Evolutionary conservation across 2,329 filamentous ascomycete genomes (phyloP), one percentile per base, ranked within the genome.

Genomic region (Ophiostoma pallidulum): DNA sequence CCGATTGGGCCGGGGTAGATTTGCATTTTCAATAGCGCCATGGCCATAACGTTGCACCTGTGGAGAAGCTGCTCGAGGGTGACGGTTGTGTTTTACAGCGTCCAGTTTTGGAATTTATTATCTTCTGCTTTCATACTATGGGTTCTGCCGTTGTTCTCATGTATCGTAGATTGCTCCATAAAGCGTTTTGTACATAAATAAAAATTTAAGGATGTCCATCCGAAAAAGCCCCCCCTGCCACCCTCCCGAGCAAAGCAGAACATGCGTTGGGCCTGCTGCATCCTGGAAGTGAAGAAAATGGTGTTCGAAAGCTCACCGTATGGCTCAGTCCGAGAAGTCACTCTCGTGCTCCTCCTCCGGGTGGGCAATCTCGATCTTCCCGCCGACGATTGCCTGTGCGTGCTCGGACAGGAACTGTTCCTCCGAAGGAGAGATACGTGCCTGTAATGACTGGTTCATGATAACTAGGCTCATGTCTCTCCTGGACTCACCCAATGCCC

Each of bases 311-410:
- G n/a, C n/a, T n/a, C n/a, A n/a, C 10, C 24, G n/a, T 16, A 14
- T 26, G 36, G 39, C 19, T 37, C 53, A 57, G 16, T 61, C 61
- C 2, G 60, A 60, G 46, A 63, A 65, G 38, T 66, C 64, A 4
- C 47, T 59, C 47, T 66, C 63, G 32, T 64, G 59, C 22, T 62
- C 51, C 32, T 67, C 65, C 22, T 66, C 62, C 2, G 62, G 61
- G 45, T 66, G 65, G 0, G 49, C 56, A 19, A 69, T 63, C 1
- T 59, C 57, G 29, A 70, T 53, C 28, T 51, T 55, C 2, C 66
- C 67, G 7, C 58, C 57, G 7, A 66, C 53, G 2, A 41, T 50
- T 2, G 53, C 36, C 10, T 26, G 39, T 18, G 66, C 59, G 18
- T 58, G 53, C 1, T 47, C 42, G 14, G 51, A 22, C 13, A 70